Evolutionary conservation across 2,329 filamentous ascomycete species (phyloP), one percentile per base, ranked within the genome.

Genomic region (Chaetomiaceae sp.): DNA sequence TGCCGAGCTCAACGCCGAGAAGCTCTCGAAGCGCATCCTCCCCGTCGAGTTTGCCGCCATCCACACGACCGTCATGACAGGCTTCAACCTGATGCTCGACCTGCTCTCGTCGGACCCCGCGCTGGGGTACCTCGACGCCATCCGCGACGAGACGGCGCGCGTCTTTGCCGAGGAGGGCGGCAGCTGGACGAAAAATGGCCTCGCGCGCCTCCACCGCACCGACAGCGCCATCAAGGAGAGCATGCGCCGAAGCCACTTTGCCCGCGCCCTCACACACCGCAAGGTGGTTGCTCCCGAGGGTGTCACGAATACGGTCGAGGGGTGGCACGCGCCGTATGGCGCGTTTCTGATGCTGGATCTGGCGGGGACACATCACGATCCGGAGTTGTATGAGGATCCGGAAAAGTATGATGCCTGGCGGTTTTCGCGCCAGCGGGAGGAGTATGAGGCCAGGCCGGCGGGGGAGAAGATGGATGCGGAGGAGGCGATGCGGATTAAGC

Each of bases 21-120:
- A 72, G 38, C 73, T 84, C 15, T 76, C 78, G 2, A 73, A 76
- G 56, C 71, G 77, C 14, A 64, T 83, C 5, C 66, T 84, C 33
- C 77, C 79, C 0, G 68, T 84, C 39, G 76, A 82, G 61, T 82
- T 83, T 55, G 80, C 79, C 3, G 75, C 79, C 17, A 80, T 82
- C 23, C 80, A 83, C 65, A 83, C 80, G 1, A 82, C 80, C 0
- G 72, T 75, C 6, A 60, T 82, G 12, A 81, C 79, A 0, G 72
- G 74, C 3, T 74, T 76, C 42, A 72, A 72, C 31, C 66, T 73
- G 29, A 60, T 80, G 47, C 61, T 80, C 9, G 77, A 81, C 53
- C 61, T 81, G 6, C 63, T 79, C 33, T 64, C 71, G 1, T 68
- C 74, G 0, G 64, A 71, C 5, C 68, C 71, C 0, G 57, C 65